Base-by-base conservation (phyloP, 2,329 filamentous ascomycete genomes). In the Calonectria pseudoreteaudii region DNA sequence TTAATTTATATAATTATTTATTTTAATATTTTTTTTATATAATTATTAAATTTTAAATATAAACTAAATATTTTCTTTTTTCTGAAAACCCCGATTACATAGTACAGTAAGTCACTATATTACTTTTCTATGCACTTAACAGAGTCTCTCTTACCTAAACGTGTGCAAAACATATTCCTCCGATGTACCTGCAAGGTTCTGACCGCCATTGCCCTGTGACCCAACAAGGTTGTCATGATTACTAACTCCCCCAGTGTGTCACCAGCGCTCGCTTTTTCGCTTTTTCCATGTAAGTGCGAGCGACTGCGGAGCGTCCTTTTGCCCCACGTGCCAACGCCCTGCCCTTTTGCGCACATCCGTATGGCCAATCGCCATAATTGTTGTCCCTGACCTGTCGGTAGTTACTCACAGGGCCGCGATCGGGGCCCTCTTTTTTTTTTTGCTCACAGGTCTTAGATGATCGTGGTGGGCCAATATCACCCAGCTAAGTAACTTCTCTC, bases 401-500 rank as follows among this genome's bases (percentile, higher is more conserved):
- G 53, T 71, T 64, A 62, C 64, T 68, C 65, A 65, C 20, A 47
- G 16, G 52, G 62, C 72, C 72, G 68, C 34, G 52, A 71, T 74
- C 72, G 72, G 72, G 36, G 64, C 72, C 72, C 67, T 65, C 52
- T 70, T 50, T 30, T 53, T 66, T 50, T 74, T 65, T 44, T 44
- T 44, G 41, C 62, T 64, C 68, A 68, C 47, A 28, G 44, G 28
- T 47, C 53, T 28, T 62, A 34, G 47, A 36, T n/a, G 36, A 74
- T 71, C 68, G 23, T 56, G 68, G 56, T 47, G n/a, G 23, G 68
- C 52, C 53, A 70, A 56, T 66, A 68, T 30, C 60, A 49, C 47
- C 52, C 30, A 58, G 38, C 28, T 30, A 34, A 71, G 52, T 36
- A 71, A 60, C 49, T 30, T 23, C 36, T 50, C 62, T 18, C 26